Evolutionary conservation across 2,329 filamentous ascomycete species (phyloP), one percentile per base, ranked within the genome.

Genomic region (Paecilomyces formosus): DNA sequence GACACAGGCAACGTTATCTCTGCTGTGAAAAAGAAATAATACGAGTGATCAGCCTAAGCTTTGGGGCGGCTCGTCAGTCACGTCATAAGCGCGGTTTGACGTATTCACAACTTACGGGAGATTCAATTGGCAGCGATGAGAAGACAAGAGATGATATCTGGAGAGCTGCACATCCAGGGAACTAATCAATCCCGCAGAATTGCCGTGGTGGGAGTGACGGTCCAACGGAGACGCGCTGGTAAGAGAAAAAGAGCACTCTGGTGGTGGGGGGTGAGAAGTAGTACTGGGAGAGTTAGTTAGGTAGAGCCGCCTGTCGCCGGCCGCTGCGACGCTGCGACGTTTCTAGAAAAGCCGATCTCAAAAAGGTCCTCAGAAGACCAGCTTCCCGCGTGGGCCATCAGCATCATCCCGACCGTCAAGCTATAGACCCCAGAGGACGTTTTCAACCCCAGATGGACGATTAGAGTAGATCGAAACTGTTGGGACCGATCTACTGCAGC

Each of bases 301-400:
- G 8, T 8, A 18, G 15, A 45, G 13, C 39, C 39, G 39, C 39
- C 39, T 45, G 39, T 21, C 39, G n/a, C 39, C 39, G n/a, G 39
- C 39, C 39, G 39, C 18, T 58, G 30, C 30, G 30, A 31, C 55
- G 58, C 52, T 58, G 57, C 56, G 63, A 64, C 56, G 58, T 58
- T 65, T 65, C 62, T 62, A 64, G 63, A 65, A 65, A 45, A 45
- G 15, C 39, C n/a, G 39, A 45, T 45, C 39, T 21, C 39, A 18
- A 18, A 45, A 18, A 9, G 39, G 39, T 8, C 52, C 51, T 33
- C 35, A 21, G 54, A 58, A 62, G 28, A 31, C 33, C 50, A 13
- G 26, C 58, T 60, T 62, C 63, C 63, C 61, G 61, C 62, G 58
- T 65, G 63, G 63, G 63, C 64, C 64, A 62, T 62, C 59, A n/a